Conservation (phyloP, 164 flowering plant genomes). For the Tinospora cordifolia region DNA sequence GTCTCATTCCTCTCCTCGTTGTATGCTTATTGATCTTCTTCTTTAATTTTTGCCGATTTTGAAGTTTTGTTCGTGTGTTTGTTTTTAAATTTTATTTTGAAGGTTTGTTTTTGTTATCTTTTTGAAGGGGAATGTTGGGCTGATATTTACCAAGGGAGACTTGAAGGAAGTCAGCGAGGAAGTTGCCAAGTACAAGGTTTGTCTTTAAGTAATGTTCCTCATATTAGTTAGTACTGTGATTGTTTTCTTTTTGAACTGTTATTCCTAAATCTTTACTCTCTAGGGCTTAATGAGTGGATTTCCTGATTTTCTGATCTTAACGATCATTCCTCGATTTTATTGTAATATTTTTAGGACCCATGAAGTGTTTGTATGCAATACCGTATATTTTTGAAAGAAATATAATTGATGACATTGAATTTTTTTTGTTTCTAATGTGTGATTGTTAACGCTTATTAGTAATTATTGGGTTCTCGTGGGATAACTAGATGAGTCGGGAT, state of each 20-base stretch:
- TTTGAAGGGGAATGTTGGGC: conserved; percentile 34
- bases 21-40: conserved; percentile 3
- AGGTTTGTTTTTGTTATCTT: not conserved
- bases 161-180: conserved; percentile 39
- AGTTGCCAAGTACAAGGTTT: conserved; percentile 35
- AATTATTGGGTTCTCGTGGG: too few species aligned
- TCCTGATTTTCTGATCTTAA: too few species aligned
- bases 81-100: too few species aligned
- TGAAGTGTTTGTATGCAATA: too few species aligned
- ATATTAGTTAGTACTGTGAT: not conserved
- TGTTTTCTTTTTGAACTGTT: not conserved
- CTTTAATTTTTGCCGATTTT: not conserved
- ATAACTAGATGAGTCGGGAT: too few species aligned
- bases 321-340: too few species aligned
- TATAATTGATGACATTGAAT: too few species aligned
- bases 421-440: too few species aligned
- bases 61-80: not conserved
- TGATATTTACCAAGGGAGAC: conserved; percentile 39
- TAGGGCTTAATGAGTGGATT: too few species aligned
- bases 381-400: too few species aligned
- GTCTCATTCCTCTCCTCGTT: conserved; percentile 7
- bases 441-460: too few species aligned
- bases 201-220: not conserved
- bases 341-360: too few species aligned
- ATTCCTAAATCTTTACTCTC: not conserved